Evolutionary conservation across 2,329 filamentous ascomycete genomes (phyloP).

Genomic region (Camillea tinctor): DNA sequence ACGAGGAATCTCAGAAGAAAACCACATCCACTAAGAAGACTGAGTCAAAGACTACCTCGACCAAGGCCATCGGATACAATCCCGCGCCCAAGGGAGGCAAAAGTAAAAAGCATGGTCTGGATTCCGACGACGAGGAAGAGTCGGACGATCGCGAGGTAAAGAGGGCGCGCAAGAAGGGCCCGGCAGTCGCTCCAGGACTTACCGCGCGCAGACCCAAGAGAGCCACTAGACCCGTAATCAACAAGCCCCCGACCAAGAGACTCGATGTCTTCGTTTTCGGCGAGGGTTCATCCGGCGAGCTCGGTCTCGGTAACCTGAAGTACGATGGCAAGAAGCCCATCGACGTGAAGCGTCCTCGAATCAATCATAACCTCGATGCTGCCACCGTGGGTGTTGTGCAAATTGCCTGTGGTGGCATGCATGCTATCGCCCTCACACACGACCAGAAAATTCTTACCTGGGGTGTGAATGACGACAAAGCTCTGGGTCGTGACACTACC

Average conservation of each 20-base stretch:
- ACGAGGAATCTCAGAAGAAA: conserved; percentile 8
- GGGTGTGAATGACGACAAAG: conserved; percentile 77
- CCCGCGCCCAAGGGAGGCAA: conserved; percentile 5
- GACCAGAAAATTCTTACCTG: conserved; percentile 74
- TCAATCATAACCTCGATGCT: conserved; percentile 59
- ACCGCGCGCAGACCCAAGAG: conserved; percentile 4
- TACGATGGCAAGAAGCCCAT: conserved; percentile 46
- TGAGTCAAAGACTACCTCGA: background rate
- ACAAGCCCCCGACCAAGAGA: conserved; percentile 21
- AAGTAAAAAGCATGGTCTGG: conserved; percentile 14
- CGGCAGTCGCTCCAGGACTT: background rate
- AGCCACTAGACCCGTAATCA: conserved; percentile 12
- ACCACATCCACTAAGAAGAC: conserved; percentile 7
- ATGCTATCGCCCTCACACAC: conserved; percentile 64
- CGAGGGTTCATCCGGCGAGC: conserved; percentile 57
- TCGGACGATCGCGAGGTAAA: conserved; percentile 7
- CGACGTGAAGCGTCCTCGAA: conserved; percentile 67
- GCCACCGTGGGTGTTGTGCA: conserved; percentile 60
- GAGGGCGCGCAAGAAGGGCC: background rate
- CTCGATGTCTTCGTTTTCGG: conserved; percentile 57
- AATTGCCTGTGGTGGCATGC: conserved; percentile 68
- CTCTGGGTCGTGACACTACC: conserved; percentile 65
- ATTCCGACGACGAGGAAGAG: conserved; percentile 12
- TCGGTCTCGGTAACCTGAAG: conserved; percentile 64
- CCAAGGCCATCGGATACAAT: too few relatives aligned